phyloP scores from a whole-genome alignment of 208 protist genomes.

The Leishmania martiniquensis region DNA sequence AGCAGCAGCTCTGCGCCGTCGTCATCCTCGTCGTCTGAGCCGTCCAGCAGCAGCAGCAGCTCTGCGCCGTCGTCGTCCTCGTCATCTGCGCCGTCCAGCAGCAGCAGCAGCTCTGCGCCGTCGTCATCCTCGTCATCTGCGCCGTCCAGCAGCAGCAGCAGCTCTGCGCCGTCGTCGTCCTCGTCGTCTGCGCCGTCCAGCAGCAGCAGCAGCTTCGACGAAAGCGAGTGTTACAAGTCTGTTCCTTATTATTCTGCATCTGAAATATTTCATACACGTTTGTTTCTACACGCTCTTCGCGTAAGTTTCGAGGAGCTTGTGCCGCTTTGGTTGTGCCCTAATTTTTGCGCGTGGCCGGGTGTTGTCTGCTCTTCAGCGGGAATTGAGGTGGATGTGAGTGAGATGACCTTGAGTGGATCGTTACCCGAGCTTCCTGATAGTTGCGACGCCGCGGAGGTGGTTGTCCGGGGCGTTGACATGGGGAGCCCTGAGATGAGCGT shows the following conservation, averaged over 20 bases:
- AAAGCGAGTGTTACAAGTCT: too few relatives aligned
- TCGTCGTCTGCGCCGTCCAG: constrained; percentile 4
- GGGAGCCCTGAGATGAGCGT: neutral
- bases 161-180: neutral
- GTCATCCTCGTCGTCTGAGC: neutral
- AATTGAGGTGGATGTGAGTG: neutral
- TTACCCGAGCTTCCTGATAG: neutral
- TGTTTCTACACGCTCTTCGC: neutral
- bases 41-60: constrained; percentile 1
- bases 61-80: neutral
- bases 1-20: neutral
- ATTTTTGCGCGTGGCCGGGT: constrained; percentile 13
- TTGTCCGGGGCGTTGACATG: neutral
- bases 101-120: neutral
- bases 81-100: neutral
- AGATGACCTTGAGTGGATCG: neutral
- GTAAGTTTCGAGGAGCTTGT: neutral
- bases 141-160: neutral
- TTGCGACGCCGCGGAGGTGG: neutral
- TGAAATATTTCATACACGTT: neutral
- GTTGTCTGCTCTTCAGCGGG: neutral
- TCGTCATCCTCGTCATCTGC: neutral
- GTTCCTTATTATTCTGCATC: neutral
- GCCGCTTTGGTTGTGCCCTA: neutral
- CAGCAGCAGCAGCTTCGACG: neutral